Evolutionary conservation across 768 basidiomycete species (phyloP), one percentile per base, ranked within the genome.

Genomic region (Pleurotus citrinopileatus): DNA sequence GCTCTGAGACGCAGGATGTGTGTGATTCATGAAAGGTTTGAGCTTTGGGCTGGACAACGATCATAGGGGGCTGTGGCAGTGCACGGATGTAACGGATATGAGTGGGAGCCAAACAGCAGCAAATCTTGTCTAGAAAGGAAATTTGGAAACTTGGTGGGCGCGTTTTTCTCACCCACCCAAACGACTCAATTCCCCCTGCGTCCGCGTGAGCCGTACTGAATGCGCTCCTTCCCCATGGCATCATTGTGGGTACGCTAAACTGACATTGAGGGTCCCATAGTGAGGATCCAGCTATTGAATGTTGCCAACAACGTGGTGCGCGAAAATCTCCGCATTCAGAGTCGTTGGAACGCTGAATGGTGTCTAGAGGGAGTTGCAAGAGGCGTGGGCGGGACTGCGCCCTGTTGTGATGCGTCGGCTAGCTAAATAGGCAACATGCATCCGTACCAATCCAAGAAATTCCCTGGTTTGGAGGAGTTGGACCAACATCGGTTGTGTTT

Each of bases 401-500:
- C 27, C 26, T 17, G 27, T 29, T 37, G 12, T 36, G 48, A 25
- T 37, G 48, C 32, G 20, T 51, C 48, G 48, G 48, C 32, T 51
- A 37, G 34, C 48, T 17, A 37, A 51, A 51, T 23, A 7, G 50
- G 42, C 42, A 28, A 52, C 34, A 26, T 51, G 36, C 17, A 56
- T 20, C 55, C 51, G 55, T 23, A 17, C 42, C 52, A 53, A 52
- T 56, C 42, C 15, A 27, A 9, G 28, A 45, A 56, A 44, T 56
- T 56, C n/a, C 55, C 42, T 19, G 22, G 28, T 46, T 44, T n/a
- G 29, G 40, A 5, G 8, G 15, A n/a, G 23, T 25, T 36, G 55
- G 25, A 51, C 23, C 47, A 50, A 56, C 55, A 56, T 19, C 50
- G 47, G 22, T 19, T 36, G 23, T 23, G 12, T 22, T 40, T 27